Evolutionary conservation across 1,139 yeast species (phyloP).

Genomic region (Diutina ranongensis): DNA sequence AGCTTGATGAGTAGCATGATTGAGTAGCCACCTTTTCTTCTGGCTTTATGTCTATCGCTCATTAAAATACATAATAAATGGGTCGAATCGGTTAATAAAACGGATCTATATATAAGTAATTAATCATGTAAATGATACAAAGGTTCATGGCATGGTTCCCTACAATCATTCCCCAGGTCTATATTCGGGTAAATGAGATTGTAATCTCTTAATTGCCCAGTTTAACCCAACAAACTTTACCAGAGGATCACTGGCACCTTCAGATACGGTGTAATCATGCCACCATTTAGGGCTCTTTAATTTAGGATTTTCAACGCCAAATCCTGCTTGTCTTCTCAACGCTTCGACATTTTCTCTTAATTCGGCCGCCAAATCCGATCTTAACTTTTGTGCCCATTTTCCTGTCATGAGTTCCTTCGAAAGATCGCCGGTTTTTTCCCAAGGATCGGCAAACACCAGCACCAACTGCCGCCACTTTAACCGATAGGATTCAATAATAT

Average conservation of each 20-base stretch:
- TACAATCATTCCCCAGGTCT: slow-evolving; percentile 7
- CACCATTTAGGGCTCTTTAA: slow-evolving; percentile 63
- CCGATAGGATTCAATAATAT: slow-evolving; percentile 47
- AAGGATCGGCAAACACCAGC: slow-evolving; percentile 35
- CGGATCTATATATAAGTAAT: no score
- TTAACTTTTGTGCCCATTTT: slow-evolving; percentile 43
- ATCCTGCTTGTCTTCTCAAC: slow-evolving; percentile 40
- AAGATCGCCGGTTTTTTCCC: slow-evolving; percentile 41
- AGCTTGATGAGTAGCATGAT: no score
- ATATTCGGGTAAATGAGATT: slow-evolving; percentile 39
- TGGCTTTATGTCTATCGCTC: no score
- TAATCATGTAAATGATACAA: no score
- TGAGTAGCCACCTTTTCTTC: no score
- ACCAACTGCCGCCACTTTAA: slow-evolving; percentile 58
- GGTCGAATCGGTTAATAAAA: no score
- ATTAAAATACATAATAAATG: no score
- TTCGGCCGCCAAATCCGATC: slow-evolving; percentile 62
- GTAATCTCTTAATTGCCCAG: slow-evolving; percentile 70
- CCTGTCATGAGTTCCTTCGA: slow-evolving; percentile 55
- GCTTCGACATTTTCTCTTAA: slow-evolving; percentile 53
- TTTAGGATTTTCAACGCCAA: slow-evolving; percentile 37
- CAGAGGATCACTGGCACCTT: slow-evolving; percentile 58
- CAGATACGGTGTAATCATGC: slow-evolving; percentile 50
- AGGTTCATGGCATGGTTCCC: no score
- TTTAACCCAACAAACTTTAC: slow-evolving; percentile 61